phyloP scores from a whole-genome alignment of 179 eudicot genomes.

The Corrigiola litoralis region DNA sequence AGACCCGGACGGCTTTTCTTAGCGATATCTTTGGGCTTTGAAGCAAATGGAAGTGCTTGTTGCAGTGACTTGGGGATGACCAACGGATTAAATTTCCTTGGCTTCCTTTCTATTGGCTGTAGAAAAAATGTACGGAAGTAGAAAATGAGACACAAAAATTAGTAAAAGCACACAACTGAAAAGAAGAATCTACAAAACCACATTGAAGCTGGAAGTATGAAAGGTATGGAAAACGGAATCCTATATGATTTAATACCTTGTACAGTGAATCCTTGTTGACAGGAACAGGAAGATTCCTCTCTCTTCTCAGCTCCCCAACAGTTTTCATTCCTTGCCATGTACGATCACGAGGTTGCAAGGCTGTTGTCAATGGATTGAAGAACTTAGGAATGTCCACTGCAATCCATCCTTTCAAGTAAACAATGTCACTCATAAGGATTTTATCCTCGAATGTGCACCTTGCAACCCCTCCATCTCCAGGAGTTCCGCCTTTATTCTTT shows the following conservation, averaged over 20 bases:
- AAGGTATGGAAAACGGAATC: background rate
- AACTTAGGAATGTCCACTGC: slow-evolving; percentile 83
- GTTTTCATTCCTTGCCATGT: slow-evolving; percentile 92
- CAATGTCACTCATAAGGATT: slow-evolving; percentile 90
- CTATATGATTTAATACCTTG: slow-evolving; percentile 43
- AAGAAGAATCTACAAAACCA: background rate
- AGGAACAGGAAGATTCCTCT: slow-evolving; percentile 60
- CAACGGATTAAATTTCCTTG: slow-evolving; percentile 68
- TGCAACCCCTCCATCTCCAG: slow-evolving; percentile 77
- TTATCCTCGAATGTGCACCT: slow-evolving; percentile 98
- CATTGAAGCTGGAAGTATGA: background rate
- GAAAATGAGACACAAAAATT: background rate
- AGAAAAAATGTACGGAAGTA: background rate
- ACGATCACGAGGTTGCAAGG: slow-evolving; percentile 75
- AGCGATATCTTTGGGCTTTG: slow-evolving; percentile 75
- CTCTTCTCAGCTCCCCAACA: slow-evolving; percentile 75
- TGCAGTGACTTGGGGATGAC: slow-evolving; percentile 72
- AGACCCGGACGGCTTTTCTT: slow-evolving; percentile 32
- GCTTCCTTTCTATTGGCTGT: slow-evolving; percentile 81
- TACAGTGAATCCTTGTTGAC: slow-evolving; percentile 82
- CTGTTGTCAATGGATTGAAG: slow-evolving; percentile 83
- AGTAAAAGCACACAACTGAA: background rate
- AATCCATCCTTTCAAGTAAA: slow-evolving; percentile 84
- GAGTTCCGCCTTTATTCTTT: slow-evolving; percentile 45
- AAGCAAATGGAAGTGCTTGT: slow-evolving; percentile 61